phyloP scores from a whole-genome alignment of 2,329 filamentous ascomycete genomes.

The Penicillium griseofulvum region DNA sequence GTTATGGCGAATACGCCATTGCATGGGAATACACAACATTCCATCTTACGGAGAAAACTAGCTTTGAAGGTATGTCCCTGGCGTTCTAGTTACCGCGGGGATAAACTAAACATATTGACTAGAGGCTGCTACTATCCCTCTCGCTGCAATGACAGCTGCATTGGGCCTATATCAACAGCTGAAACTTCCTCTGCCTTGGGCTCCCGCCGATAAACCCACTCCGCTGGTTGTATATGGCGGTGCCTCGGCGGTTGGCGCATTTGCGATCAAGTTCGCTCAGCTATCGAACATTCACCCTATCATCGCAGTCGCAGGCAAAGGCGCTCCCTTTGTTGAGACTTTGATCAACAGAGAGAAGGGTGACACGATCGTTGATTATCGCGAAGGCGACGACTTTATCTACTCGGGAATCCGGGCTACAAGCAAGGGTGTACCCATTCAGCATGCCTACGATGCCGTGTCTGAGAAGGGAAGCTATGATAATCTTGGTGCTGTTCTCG shows the following conservation, averaged over 20 bases:
- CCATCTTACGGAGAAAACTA: slow-evolving; percentile 50
- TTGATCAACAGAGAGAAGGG: slow-evolving; percentile 55
- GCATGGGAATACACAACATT: slow-evolving; percentile 55
- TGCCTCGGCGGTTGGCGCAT: slow-evolving; percentile 57
- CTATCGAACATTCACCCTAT: slow-evolving; percentile 60
- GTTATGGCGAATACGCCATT: slow-evolving; percentile 58
- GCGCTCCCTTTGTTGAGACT: slow-evolving; percentile 50
- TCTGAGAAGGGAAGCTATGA: slow-evolving; percentile 51
- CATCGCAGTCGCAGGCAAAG: slow-evolving; percentile 58
- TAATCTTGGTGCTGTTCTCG: slow-evolving; percentile 49
- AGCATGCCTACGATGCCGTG: slow-evolving; percentile 59
- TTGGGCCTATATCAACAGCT: slow-evolving; percentile 51
- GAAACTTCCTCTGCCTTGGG: slow-evolving; percentile 51
- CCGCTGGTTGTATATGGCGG: slow-evolving; percentile 51
- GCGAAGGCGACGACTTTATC: slow-evolving; percentile 54
- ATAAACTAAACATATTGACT: not conserved
- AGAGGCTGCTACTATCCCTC: slow-evolving; percentile 57
- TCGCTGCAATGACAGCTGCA: slow-evolving; percentile 56
- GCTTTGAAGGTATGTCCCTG: slow-evolving; percentile 49
- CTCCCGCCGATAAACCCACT: slow-evolving; percentile 32
- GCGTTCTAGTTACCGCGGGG: too few relatives aligned
- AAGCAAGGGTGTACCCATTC: slow-evolving; percentile 39
- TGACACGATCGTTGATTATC: slow-evolving; percentile 61
- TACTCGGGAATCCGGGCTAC: slow-evolving; percentile 44
- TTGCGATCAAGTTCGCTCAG: slow-evolving; percentile 56